These are phyloP conservation scores for Kewa caespitosa DNA, from an alignment of 179 eudicot species.

Conservation along the genomic window DNA sequence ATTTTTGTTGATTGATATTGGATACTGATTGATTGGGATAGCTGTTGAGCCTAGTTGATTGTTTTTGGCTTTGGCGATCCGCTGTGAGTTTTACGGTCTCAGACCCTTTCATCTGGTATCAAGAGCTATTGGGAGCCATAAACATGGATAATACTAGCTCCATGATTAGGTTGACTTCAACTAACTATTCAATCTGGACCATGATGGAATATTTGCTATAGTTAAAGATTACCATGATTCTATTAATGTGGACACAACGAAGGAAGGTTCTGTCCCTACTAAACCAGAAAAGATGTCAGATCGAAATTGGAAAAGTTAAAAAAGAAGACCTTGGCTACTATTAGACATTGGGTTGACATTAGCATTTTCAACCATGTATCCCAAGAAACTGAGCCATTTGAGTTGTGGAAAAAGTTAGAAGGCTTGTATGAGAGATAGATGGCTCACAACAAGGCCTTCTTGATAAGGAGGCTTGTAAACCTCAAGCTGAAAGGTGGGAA, in stretches of 20 bases:
- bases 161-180: not conserved
- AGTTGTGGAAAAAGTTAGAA: not conserved
- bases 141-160: not conserved
- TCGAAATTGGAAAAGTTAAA: not conserved
- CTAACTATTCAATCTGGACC: not conserved
- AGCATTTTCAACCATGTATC: slow-evolving; percentile 4
- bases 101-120: not conserved
- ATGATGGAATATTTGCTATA: not conserved
- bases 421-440: slow-evolving; percentile 7
- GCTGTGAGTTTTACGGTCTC: no score
- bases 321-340: slow-evolving; percentile 1
- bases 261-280: not conserved
- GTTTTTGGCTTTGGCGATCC: no score
- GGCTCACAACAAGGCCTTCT: slow-evolving; percentile 11
- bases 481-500: not conserved
- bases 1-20: not conserved
- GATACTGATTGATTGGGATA: not conserved
- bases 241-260: not conserved
- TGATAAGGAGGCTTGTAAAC: slow-evolving; percentile 6
- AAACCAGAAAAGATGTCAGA: not conserved
- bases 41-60: no score
- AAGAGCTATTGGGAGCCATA: not conserved
- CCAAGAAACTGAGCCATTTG: not conserved
- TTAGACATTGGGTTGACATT: not conserved
- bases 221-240: not conserved